Conservation (phyloP, 2,329 filamentous ascomycete species). For the Verticillium alfalfae region DNA sequence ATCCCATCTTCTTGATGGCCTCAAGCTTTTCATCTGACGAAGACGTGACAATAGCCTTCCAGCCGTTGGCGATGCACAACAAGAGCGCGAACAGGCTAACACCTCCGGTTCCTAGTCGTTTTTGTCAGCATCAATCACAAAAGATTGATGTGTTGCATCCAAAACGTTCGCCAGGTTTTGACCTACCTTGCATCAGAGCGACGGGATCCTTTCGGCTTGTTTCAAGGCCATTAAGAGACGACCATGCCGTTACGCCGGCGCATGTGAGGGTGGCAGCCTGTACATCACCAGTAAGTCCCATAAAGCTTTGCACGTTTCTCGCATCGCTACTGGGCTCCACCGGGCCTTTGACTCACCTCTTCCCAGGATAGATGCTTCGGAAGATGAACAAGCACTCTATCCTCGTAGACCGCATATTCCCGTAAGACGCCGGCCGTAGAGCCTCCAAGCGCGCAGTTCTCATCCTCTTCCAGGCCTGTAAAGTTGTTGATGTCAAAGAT, state of each 20-base stretch:
- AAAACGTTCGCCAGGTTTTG: neutral
- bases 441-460: slow-evolving; percentile 7
- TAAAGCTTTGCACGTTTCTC: neutral
- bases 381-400: slow-evolving; percentile 11
- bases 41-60: slow-evolving; percentile 20
- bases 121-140: neutral
- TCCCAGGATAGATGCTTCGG: slow-evolving; percentile 15
- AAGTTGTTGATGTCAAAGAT: slow-evolving; percentile 9
- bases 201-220: neutral
- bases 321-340: too few relatives aligned
- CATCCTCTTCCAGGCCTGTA: slow-evolving; percentile 2
- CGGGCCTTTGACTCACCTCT: slow-evolving; percentile 10
- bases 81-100: slow-evolving; percentile 19
- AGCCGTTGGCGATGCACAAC: slow-evolving; percentile 15
- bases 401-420: slow-evolving; percentile 15
- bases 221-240: slow-evolving; percentile 7
- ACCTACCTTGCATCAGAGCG: slow-evolving; percentile 4
- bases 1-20: slow-evolving; percentile 12
- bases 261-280: slow-evolving; percentile 14
- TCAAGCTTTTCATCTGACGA: slow-evolving; percentile 19
- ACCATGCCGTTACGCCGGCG: slow-evolving; percentile 17
- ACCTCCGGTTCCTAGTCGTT: slow-evolving; percentile 16
- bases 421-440: slow-evolving; percentile 13
- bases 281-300: neutral
- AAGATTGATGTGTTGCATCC: too few relatives aligned